phyloP scores from a whole-genome alignment of 352 stramenopile genomes.

The Pythium sp. region DNA sequence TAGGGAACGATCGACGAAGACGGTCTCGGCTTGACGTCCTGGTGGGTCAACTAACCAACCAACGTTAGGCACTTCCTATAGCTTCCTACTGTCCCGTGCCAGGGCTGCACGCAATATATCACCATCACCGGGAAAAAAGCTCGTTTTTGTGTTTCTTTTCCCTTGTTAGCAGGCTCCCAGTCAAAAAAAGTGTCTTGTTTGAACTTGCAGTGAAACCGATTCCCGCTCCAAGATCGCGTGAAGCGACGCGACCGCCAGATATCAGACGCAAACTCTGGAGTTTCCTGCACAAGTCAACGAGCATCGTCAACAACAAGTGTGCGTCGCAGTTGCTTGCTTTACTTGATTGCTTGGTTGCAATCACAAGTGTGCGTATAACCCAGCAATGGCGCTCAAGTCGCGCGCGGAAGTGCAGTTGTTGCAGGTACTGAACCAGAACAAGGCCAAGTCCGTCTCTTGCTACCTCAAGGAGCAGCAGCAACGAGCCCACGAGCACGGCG shows the following conservation, averaged over 20 bases:
- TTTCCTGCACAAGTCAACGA: not conserved
- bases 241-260: not conserved
- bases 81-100: not conserved
- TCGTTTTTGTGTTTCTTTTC: not conserved
- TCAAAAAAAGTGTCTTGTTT: not conserved
- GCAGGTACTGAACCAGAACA: slow-evolving; percentile 46
- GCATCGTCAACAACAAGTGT: not conserved
- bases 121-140: not conserved
- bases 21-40: slow-evolving; percentile 77
- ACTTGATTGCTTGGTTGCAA: not conserved
- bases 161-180: not conserved
- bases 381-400: slow-evolving; percentile 37
- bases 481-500: slow-evolving; percentile 19
- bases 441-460: slow-evolving; percentile 34
- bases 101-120: not conserved
- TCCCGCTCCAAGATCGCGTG: not conserved
- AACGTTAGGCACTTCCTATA: slow-evolving; percentile 14
- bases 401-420: slow-evolving; percentile 53
- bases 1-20: slow-evolving; percentile 89
- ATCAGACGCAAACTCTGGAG: not conserved
- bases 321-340: not conserved
- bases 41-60: slow-evolving; percentile 49
- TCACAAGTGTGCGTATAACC: not conserved
- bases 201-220: not conserved
- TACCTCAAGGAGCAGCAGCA: slow-evolving; percentile 50